Conservation (phyloP, 306 rosid genomes). For the Ziziphus jujuba region DNA sequence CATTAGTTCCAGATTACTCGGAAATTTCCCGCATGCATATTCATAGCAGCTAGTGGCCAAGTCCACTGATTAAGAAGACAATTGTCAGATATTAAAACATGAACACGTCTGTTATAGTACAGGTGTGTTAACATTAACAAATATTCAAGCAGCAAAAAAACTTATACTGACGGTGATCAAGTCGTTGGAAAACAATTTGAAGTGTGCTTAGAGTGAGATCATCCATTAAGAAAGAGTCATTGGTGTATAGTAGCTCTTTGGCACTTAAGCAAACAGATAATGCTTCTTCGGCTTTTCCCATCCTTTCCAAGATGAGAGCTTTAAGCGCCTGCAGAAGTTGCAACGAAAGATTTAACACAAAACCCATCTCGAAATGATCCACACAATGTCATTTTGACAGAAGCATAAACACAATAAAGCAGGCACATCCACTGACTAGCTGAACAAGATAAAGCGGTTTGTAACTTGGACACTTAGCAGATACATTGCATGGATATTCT, state of each 20-base stretch:
- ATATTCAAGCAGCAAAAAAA: conserved; percentile 14
- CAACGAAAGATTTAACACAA: neutral
- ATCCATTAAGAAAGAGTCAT: conserved; percentile 72
- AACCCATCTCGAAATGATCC: no score
- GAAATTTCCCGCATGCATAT: conserved; percentile 79
- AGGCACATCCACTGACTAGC: no score
- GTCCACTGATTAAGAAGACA: conserved; percentile 60
- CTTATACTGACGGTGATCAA: conserved; percentile 67
- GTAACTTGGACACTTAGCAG: no score
- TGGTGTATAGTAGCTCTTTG: conserved; percentile 55
- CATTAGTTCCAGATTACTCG: conserved; percentile 76
- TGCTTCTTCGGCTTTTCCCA: conserved; percentile 89
- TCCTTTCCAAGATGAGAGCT: conserved; percentile 82
- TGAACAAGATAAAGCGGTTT: no score
- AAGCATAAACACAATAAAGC: no score
- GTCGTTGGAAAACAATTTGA: conserved; percentile 88
- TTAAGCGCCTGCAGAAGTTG: conserved; percentile 68
- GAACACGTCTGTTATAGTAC: neutral
- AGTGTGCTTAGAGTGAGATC: conserved; percentile 95
- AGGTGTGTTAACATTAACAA: conserved; percentile 4
- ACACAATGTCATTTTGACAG: no score
- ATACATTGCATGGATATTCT: no score
- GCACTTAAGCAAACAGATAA: conserved; percentile 65
- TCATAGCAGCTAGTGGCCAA: conserved; percentile 90
- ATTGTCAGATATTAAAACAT: conserved; percentile 23